Base-by-base conservation (phyloP, 1,139 yeast species). In the Scheffersomyces titani region DNA sequence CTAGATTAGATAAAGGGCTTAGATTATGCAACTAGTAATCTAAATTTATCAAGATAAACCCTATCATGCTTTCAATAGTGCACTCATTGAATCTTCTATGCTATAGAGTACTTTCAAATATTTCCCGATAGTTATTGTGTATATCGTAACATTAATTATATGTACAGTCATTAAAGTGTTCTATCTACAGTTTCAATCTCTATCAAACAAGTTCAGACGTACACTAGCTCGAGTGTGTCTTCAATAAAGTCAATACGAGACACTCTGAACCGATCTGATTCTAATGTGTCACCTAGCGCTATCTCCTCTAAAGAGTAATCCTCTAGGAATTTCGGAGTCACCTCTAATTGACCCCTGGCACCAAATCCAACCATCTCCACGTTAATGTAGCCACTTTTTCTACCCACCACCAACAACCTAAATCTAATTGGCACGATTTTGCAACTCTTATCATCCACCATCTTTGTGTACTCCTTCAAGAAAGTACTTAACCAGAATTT, bases 401-500 rank as follows among this genome's bases (percentile, higher is more conserved):
- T 69, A n/a, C 71, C 65, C 40, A 64, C 68, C 5, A 77, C 62
- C 51, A 71, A 60, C 19, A 76, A 52, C 45, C 63, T 59, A 56
- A 77, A 75, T 20, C 61, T 59, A 18, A 75, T 70, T 40, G 67
- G 70, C 9, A 57, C 54, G 5, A 19, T 36, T 0, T 63, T 51
- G 1, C 51, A 47, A 2, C 72, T 60, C 46, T 62, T 57, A 3
- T 51, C 30, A 6, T 63, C 50, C 19, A 66, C 46, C 55, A 67
- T 52, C 16, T 59, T 61, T 50, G 67, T 60, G 57, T 77, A 77
- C 50, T 69, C 69, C 52, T 66, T 67, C 48, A 79, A 65, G 52
- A 78, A 75, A 9, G 71, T 61, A 1, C 80, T 80, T 59, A 71
- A 73, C 83, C 83, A 79, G 59, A 77, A 79, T 52, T 69, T 65